Base-by-base conservation (phyloP, 2,329 filamentous ascomycete species). In the Venturiaceae sp. region DNA sequence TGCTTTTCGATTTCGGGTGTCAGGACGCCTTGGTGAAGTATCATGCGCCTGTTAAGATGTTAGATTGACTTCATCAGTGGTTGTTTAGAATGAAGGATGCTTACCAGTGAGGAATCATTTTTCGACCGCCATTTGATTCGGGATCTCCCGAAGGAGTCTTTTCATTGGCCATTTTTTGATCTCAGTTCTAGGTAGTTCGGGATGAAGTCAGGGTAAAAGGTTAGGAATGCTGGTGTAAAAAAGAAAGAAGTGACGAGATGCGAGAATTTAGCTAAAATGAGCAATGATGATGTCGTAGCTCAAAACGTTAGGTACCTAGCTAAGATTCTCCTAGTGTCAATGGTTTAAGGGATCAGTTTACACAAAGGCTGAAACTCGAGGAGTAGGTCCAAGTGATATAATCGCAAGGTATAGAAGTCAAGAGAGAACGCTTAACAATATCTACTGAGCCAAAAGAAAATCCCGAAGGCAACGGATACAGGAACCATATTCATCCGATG, bases 1-100 rank as follows among this genome's bases (percentile, higher is more conserved):
- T 71, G 73, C 57, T 74, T 70, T 30, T 63, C 62, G 9, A 74
- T 69, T 41, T 71, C 69, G 8, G 66, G 64, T 26, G 71, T 73
- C 13, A 72, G 63, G 33, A 69, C 63, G 37, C 71, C 71, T 60
- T 73, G 71, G 21, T 73, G 67, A 2, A 63, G 61, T 58, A 74
- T 64, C 59, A 73, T 66, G 57, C 69, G 67, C 66, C 67, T 69
- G 44, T 72, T 66, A 5, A 69, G 63, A 21, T 72, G 8, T 54
- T 23, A 33, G 16, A 47, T 11, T 47, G 26, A n/a, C 8, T 13
- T 1, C 14, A 14, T n/a, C 7, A 19, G 11, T n/a, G 23, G n/a
- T 5, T 4, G 37, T n/a, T 5, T 16, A 8, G 3, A 21, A 23
- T 44, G 19, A 23, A n/a, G 26, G 44, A 30, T 5, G 14, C 3